Percentiles rank a stretch among this genome's conserved stretches.
Conservation (phyloP, 164 flowering plant genomes). For the Houttuynia cordata region DNA sequence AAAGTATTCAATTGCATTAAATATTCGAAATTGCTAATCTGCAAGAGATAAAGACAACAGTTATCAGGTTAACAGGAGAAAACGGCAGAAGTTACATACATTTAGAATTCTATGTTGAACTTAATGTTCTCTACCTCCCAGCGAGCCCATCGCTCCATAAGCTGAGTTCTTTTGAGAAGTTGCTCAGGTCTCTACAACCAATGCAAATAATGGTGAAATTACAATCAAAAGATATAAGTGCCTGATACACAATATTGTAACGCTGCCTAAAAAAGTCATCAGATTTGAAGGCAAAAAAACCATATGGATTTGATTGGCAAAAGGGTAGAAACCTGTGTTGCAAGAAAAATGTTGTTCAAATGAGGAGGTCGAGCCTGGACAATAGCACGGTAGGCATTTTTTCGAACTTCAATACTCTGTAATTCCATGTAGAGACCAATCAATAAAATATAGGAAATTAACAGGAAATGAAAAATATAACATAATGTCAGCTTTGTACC, state of each 20-base stretch:
- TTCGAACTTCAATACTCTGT: constrained; percentile 72
- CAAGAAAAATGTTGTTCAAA: constrained; percentile 84
- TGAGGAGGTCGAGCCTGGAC: constrained; percentile 91
- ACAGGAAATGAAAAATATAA: background rate
- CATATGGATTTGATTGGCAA: background rate
- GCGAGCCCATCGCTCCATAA: constrained; percentile 99
- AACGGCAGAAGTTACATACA: background rate
- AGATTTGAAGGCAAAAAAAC: background rate
- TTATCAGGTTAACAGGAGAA: background rate
- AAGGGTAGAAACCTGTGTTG: constrained; percentile 65
- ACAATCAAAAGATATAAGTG: background rate
- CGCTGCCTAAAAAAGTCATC: background rate
- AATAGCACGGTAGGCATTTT: constrained; percentile 87
- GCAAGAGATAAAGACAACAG: constrained; percentile 16
- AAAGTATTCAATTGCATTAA: constrained; percentile 94
- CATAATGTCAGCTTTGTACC: constrained; percentile 27
- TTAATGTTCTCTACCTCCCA: constrained; percentile 75
- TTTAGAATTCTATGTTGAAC: constrained; percentile 4
- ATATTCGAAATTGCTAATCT: constrained; percentile 99
- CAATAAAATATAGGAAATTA: background rate
- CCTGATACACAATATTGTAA: background rate
- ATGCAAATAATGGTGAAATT: background rate
- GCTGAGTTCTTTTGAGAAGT: constrained; percentile 89
- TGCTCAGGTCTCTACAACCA: constrained; percentile 83
- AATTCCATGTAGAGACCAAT: constrained; percentile 7